phyloP scores from a whole-genome alignment of 192 early-diverging fungal species.

The Coemansia sp. region DNA sequence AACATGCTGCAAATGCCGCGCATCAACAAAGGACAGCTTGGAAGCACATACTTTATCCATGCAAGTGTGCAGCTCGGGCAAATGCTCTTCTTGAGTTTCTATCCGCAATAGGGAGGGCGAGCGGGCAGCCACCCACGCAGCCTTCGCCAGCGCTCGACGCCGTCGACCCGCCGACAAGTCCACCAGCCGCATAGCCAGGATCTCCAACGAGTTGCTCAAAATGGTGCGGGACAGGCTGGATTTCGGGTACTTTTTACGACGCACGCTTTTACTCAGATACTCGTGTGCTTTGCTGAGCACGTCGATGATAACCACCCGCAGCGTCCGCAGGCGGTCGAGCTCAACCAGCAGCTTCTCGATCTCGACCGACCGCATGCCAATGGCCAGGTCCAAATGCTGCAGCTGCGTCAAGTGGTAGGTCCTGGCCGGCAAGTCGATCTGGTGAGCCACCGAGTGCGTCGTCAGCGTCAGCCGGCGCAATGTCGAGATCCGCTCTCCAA shows the following conservation, averaged over 20 bases:
- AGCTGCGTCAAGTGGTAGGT: constrained; percentile 2
- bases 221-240: background rate
- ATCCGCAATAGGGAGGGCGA: constrained; percentile 24
- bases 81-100: constrained; percentile 9
- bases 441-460: background rate
- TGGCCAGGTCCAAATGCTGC: constrained; percentile 12
- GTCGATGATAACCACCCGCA: constrained; percentile 19
- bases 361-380: constrained; percentile 24
- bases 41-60: background rate
- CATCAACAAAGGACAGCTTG: constrained; percentile 7
- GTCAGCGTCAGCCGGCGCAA: constrained; percentile 13
- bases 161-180: constrained; percentile 3
- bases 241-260: constrained; percentile 16
- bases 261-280: constrained; percentile 23
- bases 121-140: constrained; percentile 18
- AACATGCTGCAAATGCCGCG: constrained; percentile 1
- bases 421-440: constrained; percentile 13
- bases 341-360: constrained; percentile 22
- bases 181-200: constrained; percentile 8
- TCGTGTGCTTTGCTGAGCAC: constrained; percentile 28
- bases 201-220: constrained; percentile 16
- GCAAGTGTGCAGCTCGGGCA: constrained; percentile 8
- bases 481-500: background rate
- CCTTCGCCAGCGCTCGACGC: constrained; percentile 23
- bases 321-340: constrained; percentile 9